Conservation (phyloP, 768 basidiomycete genomes). For the Pleurotus sapidus region DNA sequence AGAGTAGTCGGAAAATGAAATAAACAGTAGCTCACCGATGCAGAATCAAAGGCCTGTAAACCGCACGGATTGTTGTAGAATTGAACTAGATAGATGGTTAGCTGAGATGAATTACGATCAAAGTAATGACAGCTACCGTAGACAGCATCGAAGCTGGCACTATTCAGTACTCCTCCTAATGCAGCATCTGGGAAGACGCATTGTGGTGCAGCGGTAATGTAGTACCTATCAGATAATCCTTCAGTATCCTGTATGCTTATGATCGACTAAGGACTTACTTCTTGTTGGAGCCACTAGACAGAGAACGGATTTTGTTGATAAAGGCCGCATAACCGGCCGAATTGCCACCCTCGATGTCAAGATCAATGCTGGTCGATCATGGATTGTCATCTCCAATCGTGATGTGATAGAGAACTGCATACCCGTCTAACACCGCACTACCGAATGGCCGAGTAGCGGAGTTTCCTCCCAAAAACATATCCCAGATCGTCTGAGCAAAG, state of each 20-base stretch:
- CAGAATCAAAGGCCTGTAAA: conserved; percentile 42
- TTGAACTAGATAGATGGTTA: conserved; percentile 27
- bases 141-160: conserved; percentile 65
- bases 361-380: conserved; percentile 45
- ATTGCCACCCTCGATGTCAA: conserved; percentile 74
- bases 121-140: conserved; percentile 37
- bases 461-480: conserved; percentile 60
- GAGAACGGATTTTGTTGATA: conserved; percentile 52
- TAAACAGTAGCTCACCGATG: conserved; percentile 38
- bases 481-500: conserved; percentile 71
- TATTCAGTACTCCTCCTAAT: conserved; percentile 56
- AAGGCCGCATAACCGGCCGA: conserved; percentile 49
- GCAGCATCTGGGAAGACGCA: conserved; percentile 71
- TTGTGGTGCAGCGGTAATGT: conserved; percentile 61
- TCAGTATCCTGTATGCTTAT: background rate
- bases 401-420: conserved; percentile 8
- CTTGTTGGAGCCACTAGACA: conserved; percentile 49
- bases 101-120: background rate
- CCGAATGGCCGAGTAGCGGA: conserved; percentile 70
- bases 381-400: background rate
- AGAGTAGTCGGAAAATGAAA: background rate
- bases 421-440: conserved; percentile 71
- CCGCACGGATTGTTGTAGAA: conserved; percentile 59
- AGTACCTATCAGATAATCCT: conserved; percentile 42
- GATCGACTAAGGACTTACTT: conserved; percentile 28